These are phyloP conservation scores for Marasmius sp. DNA, from an alignment of 1,284 basidiomycete species.

Conservation along the genomic window DNA sequence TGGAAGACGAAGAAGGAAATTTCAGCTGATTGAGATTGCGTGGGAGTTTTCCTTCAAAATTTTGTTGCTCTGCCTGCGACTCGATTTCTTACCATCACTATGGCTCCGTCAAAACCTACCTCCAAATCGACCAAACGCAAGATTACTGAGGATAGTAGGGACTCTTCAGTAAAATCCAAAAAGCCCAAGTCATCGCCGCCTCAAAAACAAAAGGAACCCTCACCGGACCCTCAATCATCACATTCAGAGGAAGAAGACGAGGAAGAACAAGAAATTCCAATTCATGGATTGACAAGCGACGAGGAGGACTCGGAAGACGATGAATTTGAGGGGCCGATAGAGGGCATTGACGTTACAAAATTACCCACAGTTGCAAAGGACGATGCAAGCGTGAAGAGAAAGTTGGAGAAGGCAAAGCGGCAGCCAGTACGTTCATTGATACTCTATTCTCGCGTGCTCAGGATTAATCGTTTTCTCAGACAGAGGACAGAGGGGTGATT, in stretches of 20 bases:
- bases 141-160: constrained; percentile 1
- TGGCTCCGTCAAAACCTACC: constrained; percentile 4
- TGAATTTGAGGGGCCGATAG: constrained; percentile 47
- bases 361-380: constrained; percentile 86
- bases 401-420: constrained; percentile 81
- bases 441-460: background rate
- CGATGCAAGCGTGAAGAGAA: constrained; percentile 76
- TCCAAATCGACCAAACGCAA: constrained; percentile 11
- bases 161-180: background rate
- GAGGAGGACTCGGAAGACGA: constrained; percentile 86
- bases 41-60: background rate
- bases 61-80: background rate
- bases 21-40: no score
- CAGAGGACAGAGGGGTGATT: constrained; percentile 80
- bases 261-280: constrained; percentile 39
- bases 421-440: constrained; percentile 58
- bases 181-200: constrained; percentile 3
- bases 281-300: constrained; percentile 77
- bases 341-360: constrained; percentile 61
- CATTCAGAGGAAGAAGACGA: constrained; percentile 20
- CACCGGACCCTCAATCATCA: background rate
- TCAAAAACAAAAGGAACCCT: constrained; percentile 3
- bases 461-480: constrained; percentile 36
- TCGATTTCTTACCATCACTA: background rate
- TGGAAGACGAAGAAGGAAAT: no score